Conservation (phyloP, 2,329 filamentous ascomycete species). For the Dothidotthia symphoricarpi region DNA sequence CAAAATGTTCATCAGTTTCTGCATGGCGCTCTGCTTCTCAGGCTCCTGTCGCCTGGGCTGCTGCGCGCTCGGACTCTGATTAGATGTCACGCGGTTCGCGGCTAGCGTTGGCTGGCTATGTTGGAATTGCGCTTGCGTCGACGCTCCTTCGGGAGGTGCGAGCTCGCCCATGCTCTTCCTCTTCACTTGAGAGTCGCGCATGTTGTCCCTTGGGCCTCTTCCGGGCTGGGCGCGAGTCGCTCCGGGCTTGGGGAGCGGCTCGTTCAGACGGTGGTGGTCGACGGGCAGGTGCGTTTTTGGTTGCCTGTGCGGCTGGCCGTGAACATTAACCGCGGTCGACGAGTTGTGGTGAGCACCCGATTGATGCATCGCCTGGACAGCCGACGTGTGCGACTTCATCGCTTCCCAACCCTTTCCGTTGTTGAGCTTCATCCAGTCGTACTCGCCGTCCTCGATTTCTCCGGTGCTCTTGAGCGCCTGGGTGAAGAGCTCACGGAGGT, state of each 20-base stretch:
- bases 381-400: conserved; percentile 66
- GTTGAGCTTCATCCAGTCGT: conserved; percentile 99
- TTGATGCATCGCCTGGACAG: conserved; percentile 72
- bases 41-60: conserved; percentile 62
- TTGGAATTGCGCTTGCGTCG: conserved; percentile 94
- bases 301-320: conserved; percentile 67
- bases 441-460: conserved; percentile 95
- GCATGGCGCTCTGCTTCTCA: conserved; percentile 69
- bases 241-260: conserved; percentile 59
- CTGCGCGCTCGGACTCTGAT: conserved; percentile 45
- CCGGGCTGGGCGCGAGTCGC: conserved; percentile 54
- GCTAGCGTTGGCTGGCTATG: conserved; percentile 84
- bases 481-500: conserved; percentile 92
- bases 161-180: conserved; percentile 76
- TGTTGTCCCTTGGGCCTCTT: conserved; percentile 38
- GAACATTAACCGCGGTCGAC: conserved; percentile 76
- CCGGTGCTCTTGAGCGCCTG: conserved; percentile 92
- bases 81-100: conserved; percentile 60
- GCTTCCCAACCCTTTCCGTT: conserved; percentile 90
- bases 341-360: conserved; percentile 75
- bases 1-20: conserved; percentile 88
- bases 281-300: conserved; percentile 50
- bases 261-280: conserved; percentile 47
- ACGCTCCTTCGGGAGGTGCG: conserved; percentile 74
- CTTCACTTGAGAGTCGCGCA: conserved; percentile 45